Evolutionary conservation across 352 stramenopile genomes (phyloP), one percentile per base, ranked within the genome.

Genomic region (Phytophthora pisi): DNA sequence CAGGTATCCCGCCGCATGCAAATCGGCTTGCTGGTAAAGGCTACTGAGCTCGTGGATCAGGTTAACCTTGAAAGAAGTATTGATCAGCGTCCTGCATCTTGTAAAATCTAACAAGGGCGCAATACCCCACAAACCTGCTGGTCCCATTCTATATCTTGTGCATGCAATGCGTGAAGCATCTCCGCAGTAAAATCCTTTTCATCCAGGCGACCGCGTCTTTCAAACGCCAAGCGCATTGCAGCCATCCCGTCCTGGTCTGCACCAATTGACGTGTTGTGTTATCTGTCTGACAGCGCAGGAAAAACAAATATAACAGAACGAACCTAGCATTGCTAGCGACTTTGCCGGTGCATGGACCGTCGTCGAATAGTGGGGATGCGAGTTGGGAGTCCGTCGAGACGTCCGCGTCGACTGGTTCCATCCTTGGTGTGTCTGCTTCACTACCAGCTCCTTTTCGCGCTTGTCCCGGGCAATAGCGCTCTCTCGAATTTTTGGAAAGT

Each of bases 401-500:
- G 24, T 52, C 8, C 46, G 20, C 6, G 46, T 34, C 24, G 36
- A 31, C n/a, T 61, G 42, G 4, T 20, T 46, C 58, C 64, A 68
- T 11, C 51, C 58, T 51, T 72, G 26, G 26, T 43, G 46, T 4
- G 23, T 23, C 45, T 51, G 45, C n/a, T 61, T 63, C 16, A 51
- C 11, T 23, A 30, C 40, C 18, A 56, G 13, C 28, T 75, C 69
- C 30, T 84, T 78, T 52, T 88, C 81, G 40, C 78, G 70, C 10
- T 67, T 72, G 15, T 89, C 74, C 11, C 81, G 67, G 2, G 75
- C 58, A 2, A 76, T 78, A 11, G 68, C 40, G 23, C 62, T 84
- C 49, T 89, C 81, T 15, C 72, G 66, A 59, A 86, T 88, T 31
- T 76, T 79, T 23, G 81, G 81, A 51, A 88, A 86, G 46, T 86